Evolutionary conservation across 1,284 basidiomycete genomes (phyloP), one percentile per base, ranked within the genome.

Genomic region (Cutaneotrichosporon cavernicola): DNA sequence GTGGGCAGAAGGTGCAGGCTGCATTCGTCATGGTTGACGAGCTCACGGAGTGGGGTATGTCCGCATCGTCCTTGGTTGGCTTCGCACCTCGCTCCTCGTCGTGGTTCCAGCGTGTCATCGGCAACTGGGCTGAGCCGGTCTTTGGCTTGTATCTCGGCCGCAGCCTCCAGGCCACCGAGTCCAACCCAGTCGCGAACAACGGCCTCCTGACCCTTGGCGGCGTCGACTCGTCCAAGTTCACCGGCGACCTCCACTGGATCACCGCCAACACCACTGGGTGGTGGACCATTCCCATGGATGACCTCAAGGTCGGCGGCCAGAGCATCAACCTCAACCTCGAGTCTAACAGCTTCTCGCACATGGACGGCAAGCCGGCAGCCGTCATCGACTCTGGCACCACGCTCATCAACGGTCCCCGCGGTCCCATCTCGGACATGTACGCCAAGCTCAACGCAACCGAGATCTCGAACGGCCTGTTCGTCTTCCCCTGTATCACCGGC

Each of bases 131-230:
- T 62, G 73, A 84, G 7, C 87, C 88, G 0, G 66, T 90, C 22
- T 91, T 94, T 86, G 85, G 85, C 0, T 89, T 93, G 75, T 87
- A 90, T 68, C 82, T 93, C 32, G 89, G 88, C 18, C 85, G 90
- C 43, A 47, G 21, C n/a, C 3, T 7, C 32, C 30, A 26, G 14
- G 58, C 31, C 21, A 16, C 13, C 26, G 31, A 50, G 21, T 16
- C 7, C 31, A 59, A 59, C 58, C 58, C 47, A 5, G 32, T 51
- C 32, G 11, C 47, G 5, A n/a, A 31, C 47, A 50, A 36, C 47
- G 58, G 58, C 50, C 22, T 51, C 34, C 58, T 62, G 18, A 56
- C 53, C 16, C 55, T 62, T 13, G 60, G 60, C 21, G 60, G 60
- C 36, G 26, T 53, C 53, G 55, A 62, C 60, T 30, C 46, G 21